Evolutionary conservation across 148 eudicot genomes (phyloP).

Genomic region (Nepenthes gracilis): DNA sequence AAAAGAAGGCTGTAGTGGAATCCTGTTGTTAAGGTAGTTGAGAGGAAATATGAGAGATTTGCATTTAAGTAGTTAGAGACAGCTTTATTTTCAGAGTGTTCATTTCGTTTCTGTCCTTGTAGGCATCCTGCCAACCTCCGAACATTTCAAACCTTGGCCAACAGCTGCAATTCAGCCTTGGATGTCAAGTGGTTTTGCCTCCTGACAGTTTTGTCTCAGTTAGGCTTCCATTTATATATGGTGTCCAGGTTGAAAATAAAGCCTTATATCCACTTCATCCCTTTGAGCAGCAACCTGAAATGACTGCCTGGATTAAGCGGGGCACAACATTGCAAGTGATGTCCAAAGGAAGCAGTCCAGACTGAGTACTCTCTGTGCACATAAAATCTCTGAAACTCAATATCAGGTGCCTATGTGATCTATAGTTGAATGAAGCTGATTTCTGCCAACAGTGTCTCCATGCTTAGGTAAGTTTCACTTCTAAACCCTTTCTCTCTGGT

Average conservation of each 20-base stretch:
- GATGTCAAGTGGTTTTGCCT: constrained; percentile 71
- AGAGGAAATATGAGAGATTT: not conserved
- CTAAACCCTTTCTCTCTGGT: too few relatives aligned
- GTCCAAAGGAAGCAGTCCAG: constrained; percentile 36
- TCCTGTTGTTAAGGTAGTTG: not conserved
- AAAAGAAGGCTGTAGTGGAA: not conserved
- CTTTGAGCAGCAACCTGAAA: constrained; percentile 64
- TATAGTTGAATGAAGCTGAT: not conserved
- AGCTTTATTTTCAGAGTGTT: not conserved
- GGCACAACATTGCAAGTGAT: constrained; percentile 61
- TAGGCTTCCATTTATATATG: constrained; percentile 84
- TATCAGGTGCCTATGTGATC: not conserved
- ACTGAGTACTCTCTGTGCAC: constrained; percentile 11
- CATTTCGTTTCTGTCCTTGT: constrained; percentile 10
- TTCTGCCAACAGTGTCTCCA: not conserved
- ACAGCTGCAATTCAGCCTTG: constrained; percentile 64
- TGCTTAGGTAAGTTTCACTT: not conserved
- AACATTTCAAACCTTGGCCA: constrained; percentile 35
- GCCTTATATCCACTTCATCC: constrained; percentile 53
- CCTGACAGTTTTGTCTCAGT: constrained; percentile 91
- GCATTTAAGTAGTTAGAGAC: not conserved
- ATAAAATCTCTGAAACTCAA: not conserved
- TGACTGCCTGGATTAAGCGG: constrained; percentile 66
- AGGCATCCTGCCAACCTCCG: constrained; percentile 54
- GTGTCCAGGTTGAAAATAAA: constrained; percentile 50